phyloP scores from a whole-genome alignment of 2,329 filamentous ascomycete genomes.

The Periconia macrospinosa region DNA sequence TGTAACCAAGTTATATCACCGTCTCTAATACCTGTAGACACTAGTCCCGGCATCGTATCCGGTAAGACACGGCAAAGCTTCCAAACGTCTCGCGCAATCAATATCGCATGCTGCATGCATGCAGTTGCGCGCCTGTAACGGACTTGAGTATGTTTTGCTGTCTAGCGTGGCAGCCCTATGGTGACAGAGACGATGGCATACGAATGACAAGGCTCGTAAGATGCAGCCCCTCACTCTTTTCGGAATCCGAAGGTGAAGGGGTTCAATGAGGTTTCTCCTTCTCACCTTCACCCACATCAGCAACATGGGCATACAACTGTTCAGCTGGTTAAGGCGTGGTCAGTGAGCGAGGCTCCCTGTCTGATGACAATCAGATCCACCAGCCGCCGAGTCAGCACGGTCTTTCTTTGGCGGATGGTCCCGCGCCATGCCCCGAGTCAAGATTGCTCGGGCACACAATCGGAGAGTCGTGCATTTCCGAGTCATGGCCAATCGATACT shows the following conservation, averaged over 20 bases:
- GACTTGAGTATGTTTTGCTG: too few species aligned
- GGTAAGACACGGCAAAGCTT: background rate
- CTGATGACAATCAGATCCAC: conserved; percentile 1
- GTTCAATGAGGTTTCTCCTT: background rate
- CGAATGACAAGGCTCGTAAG: background rate
- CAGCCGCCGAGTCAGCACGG: conserved; percentile 10
- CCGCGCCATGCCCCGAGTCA: conserved; percentile 1
- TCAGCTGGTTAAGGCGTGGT: conserved; percentile 12
- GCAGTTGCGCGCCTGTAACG: too few species aligned
- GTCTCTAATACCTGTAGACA: background rate
- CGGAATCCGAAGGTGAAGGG: background rate
- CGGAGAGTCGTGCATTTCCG: too few species aligned
- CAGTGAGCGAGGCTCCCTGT: conserved; percentile 1
- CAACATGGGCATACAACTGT: too few species aligned
- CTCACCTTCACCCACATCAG: too few species aligned
- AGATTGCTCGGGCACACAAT: background rate
- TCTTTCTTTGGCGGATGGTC: conserved; percentile 7
- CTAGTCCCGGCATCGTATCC: background rate
- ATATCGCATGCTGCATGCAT: background rate
- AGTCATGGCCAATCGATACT: background rate
- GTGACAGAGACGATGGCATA: too few species aligned
- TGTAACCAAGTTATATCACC: too few species aligned
- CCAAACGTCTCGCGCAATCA: background rate
- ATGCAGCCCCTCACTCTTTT: background rate
- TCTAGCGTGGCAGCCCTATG: too few species aligned